A percentile compares a stretch with the other conserved stretches of the same genome.
Conservation (phyloP, 2,329 filamentous ascomycete genomes). For the Rutstroemia sp. region DNA sequence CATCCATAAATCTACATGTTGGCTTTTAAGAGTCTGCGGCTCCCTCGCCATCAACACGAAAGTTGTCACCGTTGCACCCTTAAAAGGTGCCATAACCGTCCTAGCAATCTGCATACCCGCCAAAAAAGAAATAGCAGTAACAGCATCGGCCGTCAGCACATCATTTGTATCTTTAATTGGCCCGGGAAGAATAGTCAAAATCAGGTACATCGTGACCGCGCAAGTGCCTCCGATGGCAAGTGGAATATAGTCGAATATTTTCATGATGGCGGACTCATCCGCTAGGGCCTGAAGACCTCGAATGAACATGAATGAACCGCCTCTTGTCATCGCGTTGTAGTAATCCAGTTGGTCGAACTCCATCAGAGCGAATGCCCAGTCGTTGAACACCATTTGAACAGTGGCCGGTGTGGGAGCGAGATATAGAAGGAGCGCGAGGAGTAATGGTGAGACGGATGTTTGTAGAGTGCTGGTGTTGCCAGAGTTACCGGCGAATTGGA, state of each 20-base stretch:
- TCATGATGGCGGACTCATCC: background rate
- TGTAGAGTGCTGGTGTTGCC: background rate
- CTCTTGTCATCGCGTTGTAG: background rate
- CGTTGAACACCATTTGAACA: background rate
- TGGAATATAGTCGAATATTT: background rate
- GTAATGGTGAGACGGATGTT: background rate
- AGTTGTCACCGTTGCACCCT: background rate
- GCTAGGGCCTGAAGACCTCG: background rate
- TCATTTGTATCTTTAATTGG: background rate
- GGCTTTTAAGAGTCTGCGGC: background rate
- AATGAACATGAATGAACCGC: background rate
- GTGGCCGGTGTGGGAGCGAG: background rate
- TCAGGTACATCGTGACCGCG: background rate
- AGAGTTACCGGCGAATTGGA: background rate
- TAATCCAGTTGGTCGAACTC: background rate
- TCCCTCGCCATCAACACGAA: slow-evolving; percentile 3
- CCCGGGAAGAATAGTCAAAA: background rate
- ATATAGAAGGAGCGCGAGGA: background rate
- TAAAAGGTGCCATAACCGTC: background rate
- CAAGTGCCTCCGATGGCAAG: background rate
- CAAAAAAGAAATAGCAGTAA: background rate
- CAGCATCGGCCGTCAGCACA: background rate
- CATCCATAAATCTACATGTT: slow-evolving; percentile 1
- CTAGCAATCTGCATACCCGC: background rate
- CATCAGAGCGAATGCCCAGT: background rate